Evolutionary conservation across 169 alveolate genomes (phyloP).

Genomic region (Cytauxzoon felis): DNA sequence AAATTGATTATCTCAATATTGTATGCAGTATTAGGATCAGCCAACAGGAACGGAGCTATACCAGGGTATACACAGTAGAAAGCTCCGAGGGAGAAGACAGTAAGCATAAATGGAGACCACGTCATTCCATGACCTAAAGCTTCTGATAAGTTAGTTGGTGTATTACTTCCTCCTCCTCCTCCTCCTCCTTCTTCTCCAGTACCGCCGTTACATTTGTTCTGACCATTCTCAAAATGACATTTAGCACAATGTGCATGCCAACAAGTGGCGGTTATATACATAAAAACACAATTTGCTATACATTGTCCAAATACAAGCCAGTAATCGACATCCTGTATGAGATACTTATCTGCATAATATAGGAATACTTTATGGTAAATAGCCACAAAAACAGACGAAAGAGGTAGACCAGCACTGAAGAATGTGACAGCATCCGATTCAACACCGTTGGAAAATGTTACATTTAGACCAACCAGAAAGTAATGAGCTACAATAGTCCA

Average conservation of each 20-base stretch:
- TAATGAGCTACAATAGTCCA: constrained; percentile 19
- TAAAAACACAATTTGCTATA: no score
- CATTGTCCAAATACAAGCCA: constrained; percentile 13
- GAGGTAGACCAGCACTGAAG: constrained; percentile 27
- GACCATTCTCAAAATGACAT: no score
- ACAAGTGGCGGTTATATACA: no score
- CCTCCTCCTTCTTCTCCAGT: no score
- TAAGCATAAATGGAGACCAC: constrained; percentile 6
- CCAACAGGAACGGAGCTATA: constrained; percentile 8
- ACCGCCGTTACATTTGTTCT: no score
- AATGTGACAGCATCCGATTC: neutral
- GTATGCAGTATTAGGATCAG: constrained; percentile 7
- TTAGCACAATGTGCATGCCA: no score
- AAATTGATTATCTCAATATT: constrained; percentile 1
- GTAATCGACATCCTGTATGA: constrained; percentile 5
- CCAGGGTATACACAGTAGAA: constrained; percentile 18
- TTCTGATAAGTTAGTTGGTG: no score
- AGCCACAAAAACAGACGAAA: constrained; percentile 12
- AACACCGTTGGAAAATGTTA: constrained; percentile 4
- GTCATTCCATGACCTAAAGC: no score
- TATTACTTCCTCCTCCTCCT: no score
- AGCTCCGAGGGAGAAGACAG: constrained; percentile 3
- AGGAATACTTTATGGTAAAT: constrained; percentile 13
- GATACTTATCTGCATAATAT: neutral
- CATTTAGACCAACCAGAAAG: constrained; percentile 5